Evolutionary conservation across 2,329 filamentous ascomycete species (phyloP).

Genomic region (Cladosporium austrohemisphaericum): DNA sequence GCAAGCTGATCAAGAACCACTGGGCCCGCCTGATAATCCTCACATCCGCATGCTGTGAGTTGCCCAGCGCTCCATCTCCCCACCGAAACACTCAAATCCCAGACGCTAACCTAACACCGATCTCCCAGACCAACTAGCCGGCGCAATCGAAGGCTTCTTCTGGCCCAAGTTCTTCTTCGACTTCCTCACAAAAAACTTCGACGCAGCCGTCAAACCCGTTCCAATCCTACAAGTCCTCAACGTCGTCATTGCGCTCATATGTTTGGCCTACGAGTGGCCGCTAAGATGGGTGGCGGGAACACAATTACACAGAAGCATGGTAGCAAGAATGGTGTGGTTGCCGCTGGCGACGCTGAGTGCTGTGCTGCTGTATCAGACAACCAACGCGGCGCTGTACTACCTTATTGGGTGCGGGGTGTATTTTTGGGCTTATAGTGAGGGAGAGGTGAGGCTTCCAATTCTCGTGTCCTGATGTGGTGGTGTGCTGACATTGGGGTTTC

Average conservation of each 20-base stretch:
- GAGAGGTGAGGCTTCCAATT: slow-evolving; percentile 66
- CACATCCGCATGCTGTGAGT: slow-evolving; percentile 72
- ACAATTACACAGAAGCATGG: slow-evolving; percentile 78
- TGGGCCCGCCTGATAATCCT: slow-evolving; percentile 93
- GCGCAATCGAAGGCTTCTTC: slow-evolving; percentile 83
- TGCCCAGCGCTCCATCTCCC: slow-evolving; percentile 1
- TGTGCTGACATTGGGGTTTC: slow-evolving; percentile 2
- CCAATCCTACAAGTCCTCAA: slow-evolving; percentile 89
- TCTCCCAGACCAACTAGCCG: slow-evolving; percentile 73
- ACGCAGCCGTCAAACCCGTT: slow-evolving; percentile 79
- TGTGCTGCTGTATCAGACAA: slow-evolving; percentile 82
- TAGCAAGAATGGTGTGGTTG: slow-evolving; percentile 75
- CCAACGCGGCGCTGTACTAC: slow-evolving; percentile 90
- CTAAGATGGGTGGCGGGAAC: slow-evolving; percentile 72
- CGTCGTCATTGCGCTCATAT: slow-evolving; percentile 71
- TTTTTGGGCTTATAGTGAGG: slow-evolving; percentile 96
- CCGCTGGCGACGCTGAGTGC: slow-evolving; percentile 73
- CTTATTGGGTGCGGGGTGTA: slow-evolving; percentile 80
- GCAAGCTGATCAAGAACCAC: slow-evolving; percentile 98
- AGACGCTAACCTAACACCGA: background rate
- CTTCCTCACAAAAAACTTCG: slow-evolving; percentile 85
- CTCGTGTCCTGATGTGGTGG: background rate
- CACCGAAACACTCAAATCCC: background rate
- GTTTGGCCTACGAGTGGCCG: slow-evolving; percentile 89
- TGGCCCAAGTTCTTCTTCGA: slow-evolving; percentile 99